A percentile compares a stretch with the other conserved stretches of the same genome.
These are phyloP conservation scores for Sporobolomyces pararoseus DNA, from an alignment of 768 basidiomycete genomes.

Conservation along the genomic window DNA sequence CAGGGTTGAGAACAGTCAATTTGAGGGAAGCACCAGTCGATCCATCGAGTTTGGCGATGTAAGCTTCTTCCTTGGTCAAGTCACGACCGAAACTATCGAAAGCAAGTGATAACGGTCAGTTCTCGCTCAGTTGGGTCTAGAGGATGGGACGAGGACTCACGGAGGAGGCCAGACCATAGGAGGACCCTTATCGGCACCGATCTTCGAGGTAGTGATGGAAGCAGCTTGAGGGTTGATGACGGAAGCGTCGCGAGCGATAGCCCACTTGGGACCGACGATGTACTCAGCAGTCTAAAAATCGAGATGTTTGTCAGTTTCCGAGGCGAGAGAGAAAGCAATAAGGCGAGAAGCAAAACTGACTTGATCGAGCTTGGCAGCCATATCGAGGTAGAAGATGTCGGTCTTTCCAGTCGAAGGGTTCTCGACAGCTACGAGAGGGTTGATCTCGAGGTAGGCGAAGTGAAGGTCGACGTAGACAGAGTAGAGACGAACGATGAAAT, in stretches of 20 bases:
- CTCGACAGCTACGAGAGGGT: slow-evolving; percentile 93
- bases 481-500: slow-evolving; percentile 93
- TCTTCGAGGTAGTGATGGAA: slow-evolving; percentile 54
- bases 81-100: slow-evolving; percentile 80
- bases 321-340: background rate
- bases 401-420: slow-evolving; percentile 62
- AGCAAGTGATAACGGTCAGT: slow-evolving; percentile 57
- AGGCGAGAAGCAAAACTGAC: slow-evolving; percentile 34
- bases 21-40: slow-evolving; percentile 98
- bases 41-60: slow-evolving; percentile 95
- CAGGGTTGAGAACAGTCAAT: slow-evolving; percentile 88
- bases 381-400: slow-evolving; percentile 91
- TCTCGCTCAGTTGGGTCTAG: slow-evolving; percentile 53
- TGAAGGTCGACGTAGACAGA: slow-evolving; percentile 97
- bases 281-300: slow-evolving; percentile 72
- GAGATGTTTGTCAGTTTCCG: background rate
- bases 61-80: slow-evolving; percentile 97
- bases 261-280: slow-evolving; percentile 98
- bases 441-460: slow-evolving; percentile 99
- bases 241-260: slow-evolving; percentile 84
- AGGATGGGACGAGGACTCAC: slow-evolving; percentile 41
- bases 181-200: slow-evolving; percentile 83
- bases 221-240: slow-evolving; percentile 61
- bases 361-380: slow-evolving; percentile 99
- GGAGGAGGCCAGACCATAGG: slow-evolving; percentile 68